These are phyloP conservation scores for Serendipita sp. DNA, from an alignment of 768 basidiomycete genomes.

Conservation along the genomic window DNA sequence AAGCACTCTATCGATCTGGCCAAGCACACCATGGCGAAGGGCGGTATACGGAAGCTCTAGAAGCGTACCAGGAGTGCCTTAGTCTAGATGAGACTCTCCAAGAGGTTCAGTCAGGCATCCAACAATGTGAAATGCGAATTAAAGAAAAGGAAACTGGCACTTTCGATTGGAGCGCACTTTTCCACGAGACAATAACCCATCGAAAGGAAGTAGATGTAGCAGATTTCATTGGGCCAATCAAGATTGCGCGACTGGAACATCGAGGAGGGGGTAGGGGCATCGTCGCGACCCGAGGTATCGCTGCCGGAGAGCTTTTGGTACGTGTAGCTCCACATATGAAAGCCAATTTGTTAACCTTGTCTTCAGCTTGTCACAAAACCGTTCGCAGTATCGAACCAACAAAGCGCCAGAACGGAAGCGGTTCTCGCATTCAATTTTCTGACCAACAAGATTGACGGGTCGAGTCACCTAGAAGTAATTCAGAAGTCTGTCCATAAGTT, in stretches of 20 bases:
- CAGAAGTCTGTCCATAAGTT: background rate
- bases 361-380: no score
- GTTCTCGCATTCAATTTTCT: background rate
- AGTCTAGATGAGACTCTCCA: background rate
- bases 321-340: background rate
- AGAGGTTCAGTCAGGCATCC: constrained; percentile 12
- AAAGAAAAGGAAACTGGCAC: constrained; percentile 12
- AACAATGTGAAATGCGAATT: constrained; percentile 13
- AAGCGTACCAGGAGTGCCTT: constrained; percentile 10
- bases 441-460: background rate
- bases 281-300: constrained; percentile 14
- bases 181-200: constrained; percentile 9
- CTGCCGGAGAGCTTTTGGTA: constrained; percentile 19
- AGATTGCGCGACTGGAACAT: constrained; percentile 10
- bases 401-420: no score
- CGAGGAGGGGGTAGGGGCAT: constrained; percentile 20
- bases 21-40: constrained; percentile 17
- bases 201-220: constrained; percentile 16
- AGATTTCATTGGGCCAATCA: constrained; percentile 16
- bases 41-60: constrained; percentile 12
- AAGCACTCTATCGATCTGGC: constrained; percentile 18
- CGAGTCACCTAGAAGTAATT: background rate
- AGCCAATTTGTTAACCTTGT: no score
- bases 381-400: no score
- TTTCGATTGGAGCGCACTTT: constrained; percentile 18